Evolutionary conservation across 108 stramenopile species (phyloP).

Genomic region (Cyclostephanos tholiformis): DNA sequence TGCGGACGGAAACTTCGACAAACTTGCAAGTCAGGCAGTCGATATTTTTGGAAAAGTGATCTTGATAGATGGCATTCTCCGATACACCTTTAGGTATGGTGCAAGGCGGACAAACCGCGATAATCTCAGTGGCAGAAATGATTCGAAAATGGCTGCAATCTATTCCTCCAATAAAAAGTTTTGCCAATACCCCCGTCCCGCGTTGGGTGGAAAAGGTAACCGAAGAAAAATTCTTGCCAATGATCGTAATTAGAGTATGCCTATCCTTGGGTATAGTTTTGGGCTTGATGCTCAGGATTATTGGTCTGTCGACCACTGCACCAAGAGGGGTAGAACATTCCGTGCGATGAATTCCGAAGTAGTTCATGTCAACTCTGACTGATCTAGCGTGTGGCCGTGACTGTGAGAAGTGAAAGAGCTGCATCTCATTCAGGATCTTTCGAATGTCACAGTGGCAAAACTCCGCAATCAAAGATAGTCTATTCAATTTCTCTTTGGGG

Average conservation of each 20-base stretch:
- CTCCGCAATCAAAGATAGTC: slow-evolving; percentile 49
- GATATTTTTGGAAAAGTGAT: slow-evolving; percentile 6
- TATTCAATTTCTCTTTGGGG: slow-evolving; percentile 12
- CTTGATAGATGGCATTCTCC: slow-evolving; percentile 20
- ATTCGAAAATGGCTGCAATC: slow-evolving; percentile 40
- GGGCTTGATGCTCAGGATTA: slow-evolving; percentile 30
- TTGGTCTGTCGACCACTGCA: slow-evolving; percentile 18
- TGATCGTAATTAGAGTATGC: slow-evolving; percentile 54
- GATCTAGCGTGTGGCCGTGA: background rate
- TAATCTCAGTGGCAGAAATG: slow-evolving; percentile 56
- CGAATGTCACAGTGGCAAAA: slow-evolving; percentile 66
- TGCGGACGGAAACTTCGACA: slow-evolving; percentile 28
- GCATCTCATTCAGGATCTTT: slow-evolving; percentile 66
- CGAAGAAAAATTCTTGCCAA: slow-evolving; percentile 51
- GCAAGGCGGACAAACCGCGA: slow-evolving; percentile 65
- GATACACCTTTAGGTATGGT: slow-evolving; percentile 25
- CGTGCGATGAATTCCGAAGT: background rate
- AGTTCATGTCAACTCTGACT: background rate
- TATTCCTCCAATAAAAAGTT: slow-evolving; percentile 50
- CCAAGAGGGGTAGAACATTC: background rate
- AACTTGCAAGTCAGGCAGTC: slow-evolving; percentile 37
- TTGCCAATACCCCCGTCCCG: slow-evolving; percentile 9
- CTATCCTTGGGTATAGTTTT: slow-evolving; percentile 35
- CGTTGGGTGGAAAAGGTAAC: background rate
- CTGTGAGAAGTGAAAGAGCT: slow-evolving; percentile 37